Evolutionary conservation across 2,329 filamentous ascomycete species (phyloP), one percentile per base, ranked within the genome.

Genomic region (Thermoascus crustaceus): DNA sequence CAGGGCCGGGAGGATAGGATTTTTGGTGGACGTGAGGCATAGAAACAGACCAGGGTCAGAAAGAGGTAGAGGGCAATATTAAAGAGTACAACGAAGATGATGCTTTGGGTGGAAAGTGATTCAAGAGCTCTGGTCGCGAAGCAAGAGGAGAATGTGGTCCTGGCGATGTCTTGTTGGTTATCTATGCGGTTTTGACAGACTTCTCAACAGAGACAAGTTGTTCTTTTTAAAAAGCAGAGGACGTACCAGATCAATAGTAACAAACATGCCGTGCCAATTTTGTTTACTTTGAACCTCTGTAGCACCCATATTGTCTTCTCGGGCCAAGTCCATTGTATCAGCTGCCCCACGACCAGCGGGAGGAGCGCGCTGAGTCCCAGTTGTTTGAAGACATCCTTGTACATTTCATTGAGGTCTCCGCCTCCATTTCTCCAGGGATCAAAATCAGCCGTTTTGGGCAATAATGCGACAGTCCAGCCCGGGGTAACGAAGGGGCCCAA

Each of bases 401-500:
- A 85, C 64, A 85, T 79, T 32, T 63, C 63, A 1, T 67, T 68
- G 21, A 83, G 67, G 13, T 72, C 69, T 19, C 66, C 65, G 5
- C 68, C 64, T 2, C 71, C 68, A 13, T 72, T 67, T 24, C 55
- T 45, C 58, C 58, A 63, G 5, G 42, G 38, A 29, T 58, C 55
- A 35, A 61, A 63, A 23, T 53, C 55, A 0, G 40, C 14, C 8
- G 42, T 45, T 21, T 50, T 47, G n/a, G 72, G 70, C 45, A 82
- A 69, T 17, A 69, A 52, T 24, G 70, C 63, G 32, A 79, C 64
- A 11, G 72, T 82, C 56, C 68, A 77, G 7, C 75, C 70, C 0
- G 81, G 80, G 0, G 77, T 76, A 9, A 85, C 50, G 52, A 85
- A 83, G 0, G 80, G 72, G 1, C 80, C 81, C 0, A 78, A 61